Evolutionary conservation across 164 flowering plant genomes (phyloP).

Genomic region (Vitis rotundifolia): DNA sequence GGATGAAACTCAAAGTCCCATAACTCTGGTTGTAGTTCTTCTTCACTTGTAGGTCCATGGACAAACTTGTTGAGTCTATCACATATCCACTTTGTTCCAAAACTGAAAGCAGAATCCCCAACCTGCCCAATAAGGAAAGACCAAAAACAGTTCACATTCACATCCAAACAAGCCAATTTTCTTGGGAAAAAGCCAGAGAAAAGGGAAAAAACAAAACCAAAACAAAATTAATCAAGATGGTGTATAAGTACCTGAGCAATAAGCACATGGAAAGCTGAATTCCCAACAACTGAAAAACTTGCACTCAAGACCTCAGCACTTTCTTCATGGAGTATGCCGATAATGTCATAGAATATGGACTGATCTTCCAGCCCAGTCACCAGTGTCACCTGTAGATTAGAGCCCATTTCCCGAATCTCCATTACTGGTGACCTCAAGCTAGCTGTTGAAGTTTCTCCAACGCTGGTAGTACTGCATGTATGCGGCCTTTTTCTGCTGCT

Average conservation of each 20-base stretch:
- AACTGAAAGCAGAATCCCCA: not conserved
- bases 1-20: constrained; percentile 19
- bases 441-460: not conserved
- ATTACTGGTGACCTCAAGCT: constrained; percentile 19
- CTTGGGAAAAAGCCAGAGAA: not conserved
- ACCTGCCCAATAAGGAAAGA: constrained; percentile 11
- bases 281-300: constrained; percentile 17
- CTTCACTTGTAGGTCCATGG: constrained; percentile 13
- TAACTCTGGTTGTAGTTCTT: constrained; percentile 13
- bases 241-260: constrained; percentile 25
- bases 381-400: constrained; percentile 19
- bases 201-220: not conserved
- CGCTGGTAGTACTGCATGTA: not conserved
- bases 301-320: constrained; percentile 23
- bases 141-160: no score
- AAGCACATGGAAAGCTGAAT: constrained; percentile 15
- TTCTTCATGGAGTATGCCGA: constrained; percentile 30
- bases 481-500: constrained; percentile 8
- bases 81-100: constrained; percentile 18
- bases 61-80: constrained; percentile 25
- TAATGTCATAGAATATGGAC: constrained; percentile 22
- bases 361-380: constrained; percentile 16
- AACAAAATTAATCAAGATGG: no score
- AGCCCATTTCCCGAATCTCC: constrained; percentile 25
- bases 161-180: not conserved